A percentile compares a stretch with the other conserved stretches of the same genome.
Conservation (phyloP, 331 rosid species). For the Cucumis variabilis region DNA sequence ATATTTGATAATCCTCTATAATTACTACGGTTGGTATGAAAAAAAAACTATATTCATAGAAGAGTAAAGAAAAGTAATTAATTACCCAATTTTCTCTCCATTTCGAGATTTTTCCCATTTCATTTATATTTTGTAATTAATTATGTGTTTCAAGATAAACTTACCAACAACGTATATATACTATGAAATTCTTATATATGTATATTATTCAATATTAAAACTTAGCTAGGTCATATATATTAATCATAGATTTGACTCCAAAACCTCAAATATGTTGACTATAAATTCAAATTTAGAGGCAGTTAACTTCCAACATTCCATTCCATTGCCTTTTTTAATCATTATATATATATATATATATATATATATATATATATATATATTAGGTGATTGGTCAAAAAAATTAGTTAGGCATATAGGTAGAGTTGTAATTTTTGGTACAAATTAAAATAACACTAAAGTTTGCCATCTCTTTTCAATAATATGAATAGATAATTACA, state of each 20-base stretch:
- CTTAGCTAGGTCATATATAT: no score
- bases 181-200: neutral
- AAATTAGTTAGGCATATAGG: neutral
- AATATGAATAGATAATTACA: slow-evolving; percentile 11
- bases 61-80: no score
- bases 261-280: neutral
- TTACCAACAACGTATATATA: neutral
- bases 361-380: neutral
- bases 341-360: neutral
- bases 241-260: neutral
- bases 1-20: no score
- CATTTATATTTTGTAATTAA: neutral
- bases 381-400: neutral
- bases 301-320: neutral
- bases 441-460: neutral
- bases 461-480: neutral
- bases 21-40: no score
- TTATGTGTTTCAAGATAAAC: neutral
- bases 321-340: neutral
- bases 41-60: no score
- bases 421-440: neutral
- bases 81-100: no score
- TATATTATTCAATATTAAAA: neutral
- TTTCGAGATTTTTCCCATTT: no score
- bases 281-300: neutral